Evolutionary conservation across 2,329 filamentous ascomycete species (phyloP), one percentile per base, ranked within the genome.

Genomic region (Sporothrix pseudoabietina): DNA sequence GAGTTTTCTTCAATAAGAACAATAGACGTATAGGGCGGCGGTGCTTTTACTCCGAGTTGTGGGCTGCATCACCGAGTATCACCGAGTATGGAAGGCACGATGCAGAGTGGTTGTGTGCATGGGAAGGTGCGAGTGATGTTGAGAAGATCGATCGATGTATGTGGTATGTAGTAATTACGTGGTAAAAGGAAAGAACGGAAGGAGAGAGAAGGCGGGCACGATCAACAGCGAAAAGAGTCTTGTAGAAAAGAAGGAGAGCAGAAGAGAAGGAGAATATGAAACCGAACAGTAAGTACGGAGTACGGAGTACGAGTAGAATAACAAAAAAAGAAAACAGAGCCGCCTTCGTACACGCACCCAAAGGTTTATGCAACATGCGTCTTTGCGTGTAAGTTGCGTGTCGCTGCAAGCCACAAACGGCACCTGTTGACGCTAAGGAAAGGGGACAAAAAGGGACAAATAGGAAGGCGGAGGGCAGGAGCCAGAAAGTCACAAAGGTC

Each of bases 241-340:
- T 26, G n/a, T 32, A 41, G 41, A 35, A 2, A 30, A n/a, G 9
- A 54, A 47, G n/a, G 32, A 49, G 35, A 41, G 30, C 61, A 35
- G 9, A 71, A 61, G 59, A 39, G 12, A 59, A 44, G 44, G n/a
- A 41, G 16, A 44, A 61, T 44, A 30, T 16, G 22, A 14, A 57
- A n/a, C 22, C 59, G 30, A 74, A 47, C n/a, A 65, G 26, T 4
- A 44, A 69, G 30, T 14, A n/a, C n/a, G n/a, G n/a, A n/a, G n/a
- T n/a, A n/a, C n/a, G n/a, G n/a, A 69, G 30, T 14, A 65, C 26
- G 26, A 26, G 26, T 26, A 65, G 22, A 66, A 70, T 32, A 44
- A 54, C 39, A 66, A 66, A 12, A 47, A 66, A 49, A 49, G 5
- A 32, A 66, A 30, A 49, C 41, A 39, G 22, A 44, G 41, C 35